These are phyloP conservation scores for Fusarium sp. DNA, from an alignment of 2,329 filamentous ascomycete species.

Conservation along the genomic window DNA sequence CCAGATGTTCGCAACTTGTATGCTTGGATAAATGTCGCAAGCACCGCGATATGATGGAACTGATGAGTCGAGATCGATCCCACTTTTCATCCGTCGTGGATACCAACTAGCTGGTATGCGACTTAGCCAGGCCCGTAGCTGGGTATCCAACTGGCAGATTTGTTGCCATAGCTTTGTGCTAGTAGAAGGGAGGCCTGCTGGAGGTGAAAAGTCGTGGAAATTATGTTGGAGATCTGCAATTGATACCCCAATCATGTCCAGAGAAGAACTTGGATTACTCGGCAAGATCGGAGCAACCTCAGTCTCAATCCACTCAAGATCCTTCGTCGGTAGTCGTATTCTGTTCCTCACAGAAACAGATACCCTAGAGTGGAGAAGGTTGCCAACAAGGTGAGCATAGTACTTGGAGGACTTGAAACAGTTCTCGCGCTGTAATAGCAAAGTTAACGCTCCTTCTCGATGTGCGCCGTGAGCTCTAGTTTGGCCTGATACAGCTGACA, in stretches of 20 bases:
- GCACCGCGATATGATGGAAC: background rate
- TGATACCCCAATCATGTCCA: constrained; percentile 15
- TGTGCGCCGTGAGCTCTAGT: constrained; percentile 4
- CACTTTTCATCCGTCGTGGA: background rate
- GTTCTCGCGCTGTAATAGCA: background rate
- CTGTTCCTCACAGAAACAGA: background rate
- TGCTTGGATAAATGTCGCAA: constrained; percentile 13
- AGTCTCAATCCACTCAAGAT: background rate
- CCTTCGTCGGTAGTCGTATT: background rate
- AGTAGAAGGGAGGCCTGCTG: accelerated
- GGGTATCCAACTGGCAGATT: background rate
- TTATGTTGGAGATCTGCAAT: background rate
- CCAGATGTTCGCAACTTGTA: constrained; percentile 33
- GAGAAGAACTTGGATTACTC: constrained; percentile 12
- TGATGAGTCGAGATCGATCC: accelerated
- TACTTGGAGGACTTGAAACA: background rate
- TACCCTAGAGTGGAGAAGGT: constrained; percentile 22
- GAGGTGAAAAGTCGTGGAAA: background rate
- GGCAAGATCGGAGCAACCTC: constrained; percentile 8
- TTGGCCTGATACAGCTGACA: constrained; percentile 3
- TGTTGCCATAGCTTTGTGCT: background rate
- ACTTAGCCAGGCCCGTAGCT: background rate
- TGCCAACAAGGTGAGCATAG: background rate
- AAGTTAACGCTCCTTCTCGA: constrained; percentile 12
- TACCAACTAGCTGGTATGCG: constrained; percentile 1